Evolutionary conservation across 306 rosid genomes (phyloP), one percentile per base, ranked within the genome.

Genomic region (Cercis canadensis): DNA sequence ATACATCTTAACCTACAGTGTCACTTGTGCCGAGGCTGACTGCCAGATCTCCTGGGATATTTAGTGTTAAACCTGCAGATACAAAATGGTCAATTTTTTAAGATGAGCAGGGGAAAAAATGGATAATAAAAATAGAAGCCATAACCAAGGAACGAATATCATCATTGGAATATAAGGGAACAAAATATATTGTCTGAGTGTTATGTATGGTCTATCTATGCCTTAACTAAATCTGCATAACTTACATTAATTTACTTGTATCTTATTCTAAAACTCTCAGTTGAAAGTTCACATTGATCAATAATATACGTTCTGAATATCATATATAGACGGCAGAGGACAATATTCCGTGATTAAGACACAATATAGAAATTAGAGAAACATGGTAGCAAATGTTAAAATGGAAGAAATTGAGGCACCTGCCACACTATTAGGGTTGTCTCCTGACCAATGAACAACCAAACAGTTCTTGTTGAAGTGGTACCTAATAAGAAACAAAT

Each of bases 21-120:
- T 94, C 99, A 80, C 99, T 91, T 58, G 99, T 94, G 76, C 97
- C 99, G 40, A 94, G 96, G 70, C 99, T 94, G 85, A 91, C 89
- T 66, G 88, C 99, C 17, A 94, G 81, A 85, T 94, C 99, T 62
- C 99, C 99, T 0, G 99, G 96, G 72, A 87, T 82, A 81, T 90
- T 87, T 13, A 94, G 83, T 58, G 99, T 91, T 81, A 94, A 84
- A 79, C 99, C 99, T 94, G 89, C 84, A 86, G 36, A 69, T 62
- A 54, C 65, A 72, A 77, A 74, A 69, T 33, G 11, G 49, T 50
- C 56, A 15, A 8, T 19, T 9, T 51, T 62, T 45, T 69, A 34
- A 52, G 37, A 52, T 53, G 19, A 61, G 60, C 49, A 45, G 40
- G 57, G 44, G 58, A 52, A 65, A 65, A 18, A 43, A 17, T 4